Evolutionary conservation across 139 green algal genomes (phyloP).

Genomic region (Micractinium conductrix): DNA sequence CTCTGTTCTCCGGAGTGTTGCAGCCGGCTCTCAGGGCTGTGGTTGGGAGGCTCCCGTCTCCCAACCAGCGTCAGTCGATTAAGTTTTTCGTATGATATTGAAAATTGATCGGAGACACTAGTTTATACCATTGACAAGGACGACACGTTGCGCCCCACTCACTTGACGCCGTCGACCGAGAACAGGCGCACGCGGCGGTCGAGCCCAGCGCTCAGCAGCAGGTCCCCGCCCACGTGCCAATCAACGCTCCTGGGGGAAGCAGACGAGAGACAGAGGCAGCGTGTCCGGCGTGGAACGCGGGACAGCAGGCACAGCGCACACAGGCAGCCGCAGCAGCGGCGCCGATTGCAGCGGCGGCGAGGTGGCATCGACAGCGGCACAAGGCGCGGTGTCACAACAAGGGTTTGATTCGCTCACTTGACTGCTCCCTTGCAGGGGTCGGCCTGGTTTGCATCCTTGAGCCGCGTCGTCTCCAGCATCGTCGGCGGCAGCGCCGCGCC

Average conservation of each 20-base stretch:
- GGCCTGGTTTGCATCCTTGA: slow-evolving; percentile 81
- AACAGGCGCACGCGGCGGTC: slow-evolving; percentile 92
- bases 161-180: slow-evolving; percentile 55
- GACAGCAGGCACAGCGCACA: neutral
- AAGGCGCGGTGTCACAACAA: no score
- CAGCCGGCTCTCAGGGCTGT: no score
- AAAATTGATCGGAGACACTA: no score
- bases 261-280: no score
- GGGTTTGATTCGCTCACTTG: slow-evolving; percentile 5
- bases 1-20: no score
- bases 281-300: no score
- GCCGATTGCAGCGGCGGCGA: no score
- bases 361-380: no score
- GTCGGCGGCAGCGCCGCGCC: slow-evolving; percentile 46
- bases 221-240: slow-evolving; percentile 86
- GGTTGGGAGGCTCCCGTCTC: no score
- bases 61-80: no score
- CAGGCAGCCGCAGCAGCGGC: neutral
- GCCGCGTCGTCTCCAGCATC: slow-evolving; percentile 71
- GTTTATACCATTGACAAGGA: neutral
- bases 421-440: slow-evolving; percentile 63
- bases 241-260: slow-evolving; percentile 58
- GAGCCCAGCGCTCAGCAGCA: slow-evolving; percentile 89
- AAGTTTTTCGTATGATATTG: no score
- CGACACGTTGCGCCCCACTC: neutral